A percentile compares a stretch with the other conserved stretches of the same genome.
phyloP scores from a whole-genome alignment of 2,329 filamentous ascomycete species.

The Penicillium expansum region DNA sequence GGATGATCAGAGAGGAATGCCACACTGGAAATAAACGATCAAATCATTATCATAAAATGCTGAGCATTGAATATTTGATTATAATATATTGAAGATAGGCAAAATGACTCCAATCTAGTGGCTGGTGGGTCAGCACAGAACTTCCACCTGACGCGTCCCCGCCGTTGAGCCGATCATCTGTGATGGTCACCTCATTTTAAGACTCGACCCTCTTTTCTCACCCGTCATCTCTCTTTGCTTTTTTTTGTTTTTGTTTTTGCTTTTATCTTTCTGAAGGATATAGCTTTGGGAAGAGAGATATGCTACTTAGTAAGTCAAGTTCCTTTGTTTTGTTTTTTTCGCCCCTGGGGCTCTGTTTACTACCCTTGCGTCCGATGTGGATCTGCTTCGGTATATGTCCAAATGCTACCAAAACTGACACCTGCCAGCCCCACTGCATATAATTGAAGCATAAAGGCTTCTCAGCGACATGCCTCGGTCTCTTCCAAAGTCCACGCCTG shows the following conservation, averaged over 20 bases:
- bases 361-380: conserved; percentile 1
- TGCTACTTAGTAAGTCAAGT: not conserved
- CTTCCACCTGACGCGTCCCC: conserved; percentile 2
- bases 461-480: conserved; percentile 32
- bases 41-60: not conserved
- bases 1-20: not conserved
- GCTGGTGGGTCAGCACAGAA: not conserved
- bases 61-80: not conserved
- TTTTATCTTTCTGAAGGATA: not conserved
- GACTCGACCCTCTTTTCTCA: not conserved
- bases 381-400: not conserved
- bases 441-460: conserved; percentile 9
- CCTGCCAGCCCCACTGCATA: conserved; percentile 1
- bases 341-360: not conserved
- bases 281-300: not conserved
- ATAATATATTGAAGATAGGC: not conserved
- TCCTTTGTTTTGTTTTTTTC: not conserved
- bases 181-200: conserved; percentile 1
- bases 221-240: not conserved
- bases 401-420: conserved; percentile 5
- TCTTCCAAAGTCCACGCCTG: conserved; percentile 23
- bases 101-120: not conserved
- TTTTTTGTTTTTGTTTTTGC: not conserved
- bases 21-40: not conserved
- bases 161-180: not conserved